A percentile compares a stretch with the other conserved stretches of the same genome.
Evolutionary conservation across 176 grass and related monocot genomes (phyloP).

Genomic region (Miscanthus lutarioriparius): DNA sequence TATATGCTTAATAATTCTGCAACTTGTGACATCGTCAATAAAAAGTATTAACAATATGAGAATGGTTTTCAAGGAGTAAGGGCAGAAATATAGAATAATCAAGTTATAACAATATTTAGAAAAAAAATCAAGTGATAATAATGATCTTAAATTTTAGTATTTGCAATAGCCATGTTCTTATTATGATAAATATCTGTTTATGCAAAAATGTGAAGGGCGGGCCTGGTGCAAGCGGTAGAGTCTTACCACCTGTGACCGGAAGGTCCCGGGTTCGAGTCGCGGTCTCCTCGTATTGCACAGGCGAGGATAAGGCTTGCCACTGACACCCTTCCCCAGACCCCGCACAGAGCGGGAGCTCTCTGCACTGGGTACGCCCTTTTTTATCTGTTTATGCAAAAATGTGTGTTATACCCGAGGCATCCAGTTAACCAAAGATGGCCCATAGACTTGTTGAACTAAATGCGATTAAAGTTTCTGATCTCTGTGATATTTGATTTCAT

Average conservation of each 20-base stretch:
- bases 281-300: too few species aligned
- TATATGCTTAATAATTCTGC: background rate
- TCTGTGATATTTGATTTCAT: slow-evolving; percentile 20
- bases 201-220: background rate
- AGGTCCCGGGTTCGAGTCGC: too few species aligned
- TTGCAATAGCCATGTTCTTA: background rate
- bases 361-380: too few species aligned
- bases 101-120: background rate
- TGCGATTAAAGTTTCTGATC: slow-evolving; percentile 7
- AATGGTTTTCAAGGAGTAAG: background rate
- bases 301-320: too few species aligned
- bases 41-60: background rate
- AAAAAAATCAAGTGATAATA: background rate
- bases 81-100: slow-evolving; percentile 1
- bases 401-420: background rate
- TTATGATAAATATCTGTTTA: background rate
- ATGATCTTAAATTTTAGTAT: background rate
- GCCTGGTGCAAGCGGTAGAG: too few species aligned
- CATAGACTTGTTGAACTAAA: background rate
- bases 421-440: background rate
- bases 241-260: too few species aligned
- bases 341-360: too few species aligned
- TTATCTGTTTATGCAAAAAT: background rate
- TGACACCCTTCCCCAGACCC: too few species aligned
- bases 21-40: background rate